A percentile compares a stretch with the other conserved stretches of the same genome.
Conservation (phyloP, 2,329 filamentous ascomycete genomes). For the Leptographium radiaticola region DNA sequence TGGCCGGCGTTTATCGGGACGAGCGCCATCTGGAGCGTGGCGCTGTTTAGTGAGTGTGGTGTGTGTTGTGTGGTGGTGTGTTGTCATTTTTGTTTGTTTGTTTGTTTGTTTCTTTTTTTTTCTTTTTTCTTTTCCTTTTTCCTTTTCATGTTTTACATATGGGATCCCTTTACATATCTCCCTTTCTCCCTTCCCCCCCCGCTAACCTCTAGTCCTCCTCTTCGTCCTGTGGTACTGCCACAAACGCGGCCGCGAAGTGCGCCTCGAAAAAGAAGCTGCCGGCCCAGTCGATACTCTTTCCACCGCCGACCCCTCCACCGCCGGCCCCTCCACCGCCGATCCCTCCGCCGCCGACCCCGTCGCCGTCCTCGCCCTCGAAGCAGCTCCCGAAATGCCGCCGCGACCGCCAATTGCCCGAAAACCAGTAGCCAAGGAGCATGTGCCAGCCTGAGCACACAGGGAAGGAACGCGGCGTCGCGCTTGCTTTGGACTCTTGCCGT, state of each 20-base stretch:
- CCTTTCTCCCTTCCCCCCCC: not conserved
- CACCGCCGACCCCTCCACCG: not conserved
- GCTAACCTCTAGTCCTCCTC: slow-evolving; percentile 52
- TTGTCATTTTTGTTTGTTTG: not conserved
- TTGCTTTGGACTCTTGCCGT: too few relatives aligned
- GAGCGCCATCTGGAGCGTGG: slow-evolving; percentile 82
- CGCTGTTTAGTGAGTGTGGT: slow-evolving; percentile 60
- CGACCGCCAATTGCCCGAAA: slow-evolving; percentile 4
- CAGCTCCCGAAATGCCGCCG: not conserved
- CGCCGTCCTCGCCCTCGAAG: not conserved
- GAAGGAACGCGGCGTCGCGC: too few relatives aligned
- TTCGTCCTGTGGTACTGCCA: slow-evolving; percentile 98
- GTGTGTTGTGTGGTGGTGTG: not conserved
- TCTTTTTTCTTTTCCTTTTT: not conserved
- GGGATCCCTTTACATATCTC: too few relatives aligned
- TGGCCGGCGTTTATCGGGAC: slow-evolving; percentile 89
- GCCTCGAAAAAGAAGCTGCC: slow-evolving; percentile 41
- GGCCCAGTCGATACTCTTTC: not conserved
- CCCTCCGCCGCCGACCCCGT: not conserved
- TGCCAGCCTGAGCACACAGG: not conserved
- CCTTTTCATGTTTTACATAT: too few relatives aligned
- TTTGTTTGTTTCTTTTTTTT: not conserved
- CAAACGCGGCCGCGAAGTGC: slow-evolving; percentile 78
- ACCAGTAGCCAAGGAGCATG: slow-evolving; percentile 2
- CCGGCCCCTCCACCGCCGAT: not conserved